Percentiles rank a stretch among this genome's conserved stretches.
Evolutionary conservation across 1,284 basidiomycete genomes (phyloP).

Genomic region (Cystobasidium pallidum): DNA sequence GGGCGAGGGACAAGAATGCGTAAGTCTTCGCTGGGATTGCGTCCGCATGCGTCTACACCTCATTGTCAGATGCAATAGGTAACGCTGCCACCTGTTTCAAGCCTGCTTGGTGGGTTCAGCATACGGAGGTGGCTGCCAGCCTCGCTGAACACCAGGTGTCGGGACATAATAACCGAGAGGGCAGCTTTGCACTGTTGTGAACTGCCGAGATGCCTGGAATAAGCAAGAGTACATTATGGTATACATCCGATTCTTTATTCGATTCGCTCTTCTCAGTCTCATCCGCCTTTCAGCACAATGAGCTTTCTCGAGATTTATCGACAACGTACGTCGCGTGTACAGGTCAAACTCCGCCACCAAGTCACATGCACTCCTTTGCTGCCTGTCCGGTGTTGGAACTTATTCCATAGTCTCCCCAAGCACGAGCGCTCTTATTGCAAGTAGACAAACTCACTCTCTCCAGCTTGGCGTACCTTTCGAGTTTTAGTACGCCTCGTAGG

Average conservation of each 20-base stretch:
- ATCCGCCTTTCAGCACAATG: no score
- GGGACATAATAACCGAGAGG: background rate
- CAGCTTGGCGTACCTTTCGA: background rate
- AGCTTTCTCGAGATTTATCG: constrained; percentile 9
- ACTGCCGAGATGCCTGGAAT: background rate
- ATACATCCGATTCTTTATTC: background rate
- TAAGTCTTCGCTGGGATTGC: no score
- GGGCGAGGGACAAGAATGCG: no score
- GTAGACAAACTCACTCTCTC: constrained; percentile 28
- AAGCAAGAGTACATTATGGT: background rate
- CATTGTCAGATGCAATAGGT: no score
- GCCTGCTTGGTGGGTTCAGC: no score
- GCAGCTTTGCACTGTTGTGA: background rate
- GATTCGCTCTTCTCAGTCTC: background rate
- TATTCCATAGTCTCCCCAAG: constrained; percentile 13
- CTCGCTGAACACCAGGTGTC: no score
- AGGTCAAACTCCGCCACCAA: background rate
- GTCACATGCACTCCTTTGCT: background rate
- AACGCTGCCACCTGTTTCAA: no score
- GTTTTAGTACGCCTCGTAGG: constrained; percentile 10
- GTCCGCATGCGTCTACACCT: no score
- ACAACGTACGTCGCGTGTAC: background rate
- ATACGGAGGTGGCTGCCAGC: no score
- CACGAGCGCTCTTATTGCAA: constrained; percentile 14
- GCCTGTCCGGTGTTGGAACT: background rate